A percentile compares a stretch with the other conserved stretches of the same genome.
Conservation (phyloP, 139 green algal species). For the Tetraselmis chui region DNA sequence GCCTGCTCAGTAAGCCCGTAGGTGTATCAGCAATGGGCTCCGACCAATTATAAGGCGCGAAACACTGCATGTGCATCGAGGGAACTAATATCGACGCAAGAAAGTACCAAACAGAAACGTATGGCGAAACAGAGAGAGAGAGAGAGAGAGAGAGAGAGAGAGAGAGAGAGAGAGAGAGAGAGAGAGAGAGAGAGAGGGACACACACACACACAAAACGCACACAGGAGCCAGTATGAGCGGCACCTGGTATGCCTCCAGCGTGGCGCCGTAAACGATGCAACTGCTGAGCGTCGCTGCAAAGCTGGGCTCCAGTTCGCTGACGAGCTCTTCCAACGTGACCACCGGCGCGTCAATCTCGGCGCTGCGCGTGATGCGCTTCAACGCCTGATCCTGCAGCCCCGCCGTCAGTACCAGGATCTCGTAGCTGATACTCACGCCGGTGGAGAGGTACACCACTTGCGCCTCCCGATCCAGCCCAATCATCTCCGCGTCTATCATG, state of each 20-base stretch:
- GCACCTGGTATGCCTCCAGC: conserved; percentile 33
- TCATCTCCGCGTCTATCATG: conserved; percentile 46
- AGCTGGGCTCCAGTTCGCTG: conserved; percentile 23
- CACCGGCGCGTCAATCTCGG: conserved; percentile 6
- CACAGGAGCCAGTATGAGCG: conserved; percentile 14
- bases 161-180: too few species aligned
- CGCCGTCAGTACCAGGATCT: conserved; percentile 41
- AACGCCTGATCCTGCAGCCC: conserved; percentile 32
- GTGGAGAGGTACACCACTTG: conserved; percentile 32
- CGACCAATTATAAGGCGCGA: too few species aligned
- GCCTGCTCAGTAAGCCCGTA: too few species aligned
- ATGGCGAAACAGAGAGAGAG: too few species aligned
- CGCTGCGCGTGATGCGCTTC: background rate
- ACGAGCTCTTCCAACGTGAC: conserved; percentile 12
- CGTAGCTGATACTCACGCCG: conserved; percentile 22
- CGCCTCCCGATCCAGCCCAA: conserved; percentile 32
- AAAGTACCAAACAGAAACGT: too few species aligned
- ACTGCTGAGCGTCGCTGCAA: background rate
- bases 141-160: too few species aligned
- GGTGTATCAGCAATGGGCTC: too few species aligned
- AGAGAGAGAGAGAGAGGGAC: too few species aligned
- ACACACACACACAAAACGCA: too few species aligned
- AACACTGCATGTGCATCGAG: too few species aligned
- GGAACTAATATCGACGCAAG: too few species aligned
- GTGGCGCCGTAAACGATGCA: conserved; percentile 35